These are phyloP conservation scores for Erythrophleum ivorense DNA, from an alignment of 331 rosid genomes.

Conservation along the genomic window DNA sequence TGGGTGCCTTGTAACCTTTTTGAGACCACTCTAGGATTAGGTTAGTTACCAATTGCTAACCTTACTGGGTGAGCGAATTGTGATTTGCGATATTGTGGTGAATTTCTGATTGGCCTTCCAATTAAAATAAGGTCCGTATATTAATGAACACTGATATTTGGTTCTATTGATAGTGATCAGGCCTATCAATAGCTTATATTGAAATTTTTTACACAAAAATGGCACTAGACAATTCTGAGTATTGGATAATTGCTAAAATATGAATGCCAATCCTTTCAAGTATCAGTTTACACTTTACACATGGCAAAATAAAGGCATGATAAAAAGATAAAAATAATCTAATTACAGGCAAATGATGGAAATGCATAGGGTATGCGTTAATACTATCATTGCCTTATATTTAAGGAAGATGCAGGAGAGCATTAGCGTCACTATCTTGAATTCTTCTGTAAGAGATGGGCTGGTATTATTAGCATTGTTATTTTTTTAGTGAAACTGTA, in stretches of 20 bases:
- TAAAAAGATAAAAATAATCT: too few relatives aligned
- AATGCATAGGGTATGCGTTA: not conserved
- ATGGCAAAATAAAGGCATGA: too few relatives aligned
- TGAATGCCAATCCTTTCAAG: not conserved
- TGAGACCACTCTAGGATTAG: not conserved
- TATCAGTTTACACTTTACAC: too few relatives aligned
- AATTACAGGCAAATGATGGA: not conserved
- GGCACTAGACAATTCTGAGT: not conserved
- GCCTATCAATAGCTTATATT: not conserved
- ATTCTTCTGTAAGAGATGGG: not conserved
- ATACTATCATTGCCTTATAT: not conserved
- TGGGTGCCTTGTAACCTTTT: too few relatives aligned
- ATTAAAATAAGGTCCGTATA: not conserved
- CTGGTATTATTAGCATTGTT: slow-evolving; percentile 14
- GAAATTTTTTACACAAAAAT: not conserved
- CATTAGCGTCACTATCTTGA: not conserved
- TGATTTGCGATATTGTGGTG: not conserved
- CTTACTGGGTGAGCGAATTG: not conserved
- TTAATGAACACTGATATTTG: not conserved
- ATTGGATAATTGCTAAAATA: not conserved
- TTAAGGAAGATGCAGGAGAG: too few relatives aligned
- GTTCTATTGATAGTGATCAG: not conserved
- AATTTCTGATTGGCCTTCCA: not conserved
- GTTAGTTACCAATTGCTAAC: too few relatives aligned
- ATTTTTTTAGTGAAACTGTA: not conserved